phyloP scores from a whole-genome alignment of 169 alveolate genomes.

The Eimeria acervulina region DNA sequence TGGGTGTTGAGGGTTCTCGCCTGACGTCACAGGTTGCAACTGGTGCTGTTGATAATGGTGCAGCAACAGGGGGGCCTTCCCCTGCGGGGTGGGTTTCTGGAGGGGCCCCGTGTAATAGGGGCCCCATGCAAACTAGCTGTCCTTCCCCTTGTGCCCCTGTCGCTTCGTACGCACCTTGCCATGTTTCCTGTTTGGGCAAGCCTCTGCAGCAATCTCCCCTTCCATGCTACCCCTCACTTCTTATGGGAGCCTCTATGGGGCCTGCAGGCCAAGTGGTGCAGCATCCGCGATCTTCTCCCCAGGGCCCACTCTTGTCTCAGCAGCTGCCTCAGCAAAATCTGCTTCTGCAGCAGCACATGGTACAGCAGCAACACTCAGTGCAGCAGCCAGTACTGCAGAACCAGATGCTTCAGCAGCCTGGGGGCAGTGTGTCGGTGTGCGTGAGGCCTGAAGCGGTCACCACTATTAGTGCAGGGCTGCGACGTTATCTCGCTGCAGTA shows the following conservation, averaged over 20 bases:
- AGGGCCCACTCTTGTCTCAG: conserved; percentile 35
- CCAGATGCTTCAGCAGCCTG: conserved; percentile 30
- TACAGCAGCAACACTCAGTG: conserved; percentile 31
- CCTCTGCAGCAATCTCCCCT: conserved; percentile 10
- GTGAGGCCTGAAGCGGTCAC: neutral
- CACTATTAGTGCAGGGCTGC: conserved; percentile 32
- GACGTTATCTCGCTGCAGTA: conserved; percentile 45
- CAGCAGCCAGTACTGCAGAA: conserved; percentile 9
- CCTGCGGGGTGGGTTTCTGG: conserved; percentile 40
- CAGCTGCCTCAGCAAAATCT: conserved; percentile 42
- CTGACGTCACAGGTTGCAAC: neutral
- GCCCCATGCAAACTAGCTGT: conserved; percentile 13
- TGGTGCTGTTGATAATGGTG: neutral
- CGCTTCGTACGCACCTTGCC: neutral
- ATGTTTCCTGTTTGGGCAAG: neutral
- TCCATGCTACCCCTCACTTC: conserved; percentile 15
- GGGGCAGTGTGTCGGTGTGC: neutral
- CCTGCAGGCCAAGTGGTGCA: conserved; percentile 41
- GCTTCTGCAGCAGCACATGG: conserved; percentile 39
- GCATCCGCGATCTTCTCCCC: conserved; percentile 23
- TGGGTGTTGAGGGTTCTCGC: conserved; percentile 34
- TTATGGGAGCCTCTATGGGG: conserved; percentile 41
- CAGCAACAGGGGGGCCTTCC: conserved; percentile 16
- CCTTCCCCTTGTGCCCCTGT: conserved; percentile 31
- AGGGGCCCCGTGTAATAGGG: conserved; percentile 29